Base-by-base conservation (phyloP, 352 stramenopile genomes). In the Globisporangium viniferum region DNA sequence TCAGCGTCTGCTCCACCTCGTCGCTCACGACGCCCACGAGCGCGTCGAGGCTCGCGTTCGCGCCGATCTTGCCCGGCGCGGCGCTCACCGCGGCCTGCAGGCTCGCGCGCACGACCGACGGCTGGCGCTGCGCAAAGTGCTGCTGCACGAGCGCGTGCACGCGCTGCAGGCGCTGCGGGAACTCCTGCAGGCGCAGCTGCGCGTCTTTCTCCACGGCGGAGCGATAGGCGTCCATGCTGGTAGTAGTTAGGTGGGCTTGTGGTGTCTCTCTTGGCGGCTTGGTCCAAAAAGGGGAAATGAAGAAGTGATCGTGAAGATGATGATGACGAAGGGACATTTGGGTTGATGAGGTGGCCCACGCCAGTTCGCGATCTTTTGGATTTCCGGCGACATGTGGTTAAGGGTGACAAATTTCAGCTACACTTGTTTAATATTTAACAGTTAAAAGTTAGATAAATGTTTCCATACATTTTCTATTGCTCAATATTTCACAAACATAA, bases 221-320 rank as follows among this genome's bases (percentile, higher is more conserved):
- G 57, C 79, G 81, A 75, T 89, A 92, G 18, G 63, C 70, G 62
- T 86, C 82, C 84, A 92, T 92, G 29, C 20, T 46, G 59, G 22
- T 36, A 2, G 7, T 27, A 8, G 24, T 0, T 6, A 24, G 12
- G n/a, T 9, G 35, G 7, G 7, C n/a, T 8, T 39, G 29, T 8
- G 39, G 18, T 27, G 54, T 35, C 18, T 27, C 35, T 12, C 29
- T 66, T 54, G 39, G 35, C 24, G 14, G 27, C 8, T 39, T 61
- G 56, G 31, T 5, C 8, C 4, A 18, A 39, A 56, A 46, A 44
- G 46, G 24, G 39, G 31, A 36, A 48, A 14, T 8, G 44, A n/a
- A 33, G 29, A 33, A 33, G 4, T 24, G 24, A 24, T 24, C 24
- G 29, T 33, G 29, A 33, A 2, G 29, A 33, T 18, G 14, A 33